Evolutionary conservation across 2,329 filamentous ascomycete species (phyloP), one percentile per base, ranked within the genome.

Genomic region (Xenoacremonium recifei): DNA sequence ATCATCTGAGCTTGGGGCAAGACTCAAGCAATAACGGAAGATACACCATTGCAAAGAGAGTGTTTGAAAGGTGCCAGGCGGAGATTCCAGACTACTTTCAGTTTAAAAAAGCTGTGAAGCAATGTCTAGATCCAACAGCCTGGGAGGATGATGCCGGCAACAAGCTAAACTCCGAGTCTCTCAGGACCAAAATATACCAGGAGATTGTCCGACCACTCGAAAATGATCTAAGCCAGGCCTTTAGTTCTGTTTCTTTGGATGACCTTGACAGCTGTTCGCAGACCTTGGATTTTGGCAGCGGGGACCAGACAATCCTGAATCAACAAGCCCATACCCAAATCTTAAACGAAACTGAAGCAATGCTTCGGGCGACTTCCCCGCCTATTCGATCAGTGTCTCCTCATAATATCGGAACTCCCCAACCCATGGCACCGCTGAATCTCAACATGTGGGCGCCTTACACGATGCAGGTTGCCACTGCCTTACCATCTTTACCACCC

Each of bases 271-370:
- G 18, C 18, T 40, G 36, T 5, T 39, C 40, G 4, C 36, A 40
- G 12, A 35, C 21, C 1, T 7, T 46, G 5, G 44, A 43, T 12
- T 46, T 43, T 15, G 40, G 30, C 11, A 43, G 36, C n/a, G 39
- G 44, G 44, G 44, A 27, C 15, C 44, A 40, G n/a, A 38, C 39
- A 43, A n/a, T n/a, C n/a, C n/a, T n/a, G n/a, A n/a, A n/a, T n/a
- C n/a, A n/a, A n/a, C n/a, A n/a, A n/a, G n/a, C n/a, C n/a, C n/a
- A n/a, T n/a, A n/a, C n/a, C n/a, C n/a, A n/a, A n/a, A n/a, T n/a
- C n/a, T n/a, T n/a, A n/a, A n/a, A n/a, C n/a, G n/a, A n/a, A n/a
- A n/a, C n/a, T n/a, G n/a, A n/a, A n/a, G n/a, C n/a, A n/a, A n/a
- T n/a, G n/a, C n/a, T n/a, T n/a, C n/a, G n/a, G n/a, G n/a, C n/a